Conservation (phyloP, 371 early-diverging fungal genomes). For the Entomophthora muscae region DNA sequence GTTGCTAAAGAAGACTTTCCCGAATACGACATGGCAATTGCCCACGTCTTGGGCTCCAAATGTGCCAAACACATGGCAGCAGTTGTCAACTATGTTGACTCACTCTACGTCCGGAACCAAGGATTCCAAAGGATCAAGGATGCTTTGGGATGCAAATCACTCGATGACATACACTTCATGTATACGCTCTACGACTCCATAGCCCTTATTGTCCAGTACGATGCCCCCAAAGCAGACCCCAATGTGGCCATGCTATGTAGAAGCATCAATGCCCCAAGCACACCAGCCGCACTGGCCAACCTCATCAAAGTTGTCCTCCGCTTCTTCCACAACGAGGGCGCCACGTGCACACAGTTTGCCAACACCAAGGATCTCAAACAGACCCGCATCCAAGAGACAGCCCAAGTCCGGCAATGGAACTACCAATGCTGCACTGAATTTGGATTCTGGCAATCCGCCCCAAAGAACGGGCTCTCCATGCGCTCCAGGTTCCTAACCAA, state of each 20-base stretch:
- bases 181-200: conserved; percentile 6
- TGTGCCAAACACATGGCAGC: background rate
- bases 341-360: background rate
- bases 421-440: conserved; percentile 42
- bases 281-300: background rate
- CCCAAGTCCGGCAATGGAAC: background rate
- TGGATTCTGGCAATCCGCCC: conserved; percentile 41
- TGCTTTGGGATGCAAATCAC: background rate
- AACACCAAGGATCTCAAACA: background rate
- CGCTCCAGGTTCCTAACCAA: conserved; percentile 2
- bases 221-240: background rate
- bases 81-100: conserved; percentile 5
- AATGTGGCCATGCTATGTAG: background rate
- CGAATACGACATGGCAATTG: conserved; percentile 22
- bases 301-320: background rate
- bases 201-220: conserved; percentile 6
- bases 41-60: background rate
- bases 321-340: background rate
- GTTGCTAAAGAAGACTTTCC: conserved; percentile 33
- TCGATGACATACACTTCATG: conserved; percentile 1
- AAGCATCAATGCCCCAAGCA: background rate
- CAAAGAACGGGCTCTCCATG: conserved; percentile 12
- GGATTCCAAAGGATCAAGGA: background rate
- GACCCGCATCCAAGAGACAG: background rate
- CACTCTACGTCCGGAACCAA: background rate